These are phyloP conservation scores for Letharia columbiana DNA, from an alignment of 495 filamentous ascomycete genomes.

Conservation along the genomic window DNA sequence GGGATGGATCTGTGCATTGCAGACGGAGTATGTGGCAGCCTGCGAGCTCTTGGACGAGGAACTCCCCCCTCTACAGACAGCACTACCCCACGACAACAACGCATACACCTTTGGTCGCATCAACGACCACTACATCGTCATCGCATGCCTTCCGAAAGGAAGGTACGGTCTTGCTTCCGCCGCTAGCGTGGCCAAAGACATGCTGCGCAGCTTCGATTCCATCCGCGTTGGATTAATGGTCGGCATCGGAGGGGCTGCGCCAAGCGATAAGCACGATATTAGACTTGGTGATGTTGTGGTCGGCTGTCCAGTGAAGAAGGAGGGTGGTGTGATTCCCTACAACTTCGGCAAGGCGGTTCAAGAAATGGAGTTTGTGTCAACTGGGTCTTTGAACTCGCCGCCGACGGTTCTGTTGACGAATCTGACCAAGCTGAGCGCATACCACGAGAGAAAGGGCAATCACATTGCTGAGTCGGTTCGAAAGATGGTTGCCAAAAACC, in stretches of 20 bases:
- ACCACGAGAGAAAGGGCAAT: constrained; percentile 22
- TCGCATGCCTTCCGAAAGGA: constrained; percentile 34
- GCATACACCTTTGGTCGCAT: constrained; percentile 33
- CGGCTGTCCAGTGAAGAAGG: constrained; percentile 26
- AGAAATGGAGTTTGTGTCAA: constrained; percentile 12
- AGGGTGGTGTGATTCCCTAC: constrained; percentile 1
- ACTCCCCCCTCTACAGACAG: constrained; percentile 30
- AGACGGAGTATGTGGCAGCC: constrained; percentile 38
- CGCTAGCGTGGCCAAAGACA: constrained; percentile 30
- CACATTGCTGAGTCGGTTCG: constrained; percentile 22
- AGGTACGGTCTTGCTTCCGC: constrained; percentile 35
- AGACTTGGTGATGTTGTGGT: constrained; percentile 30
- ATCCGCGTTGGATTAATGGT: constrained; percentile 40
- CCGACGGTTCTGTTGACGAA: constrained; percentile 28
- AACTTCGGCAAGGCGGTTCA: constrained; percentile 1
- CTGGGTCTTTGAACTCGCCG: constrained; percentile 26
- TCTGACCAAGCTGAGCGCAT: constrained; percentile 24
- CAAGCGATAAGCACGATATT: constrained; percentile 27
- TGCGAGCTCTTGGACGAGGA: constrained; percentile 40
- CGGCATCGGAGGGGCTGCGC: constrained; percentile 38
- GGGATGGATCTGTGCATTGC: constrained; percentile 43
- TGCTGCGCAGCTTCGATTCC: constrained; percentile 35
- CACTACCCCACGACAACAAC: constrained; percentile 26
- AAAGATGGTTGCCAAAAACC: constrained; percentile 23
- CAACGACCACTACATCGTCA: constrained; percentile 34